phyloP scores from a whole-genome alignment of 257 asterid genomes.

The Rehmannia glutinosa region DNA sequence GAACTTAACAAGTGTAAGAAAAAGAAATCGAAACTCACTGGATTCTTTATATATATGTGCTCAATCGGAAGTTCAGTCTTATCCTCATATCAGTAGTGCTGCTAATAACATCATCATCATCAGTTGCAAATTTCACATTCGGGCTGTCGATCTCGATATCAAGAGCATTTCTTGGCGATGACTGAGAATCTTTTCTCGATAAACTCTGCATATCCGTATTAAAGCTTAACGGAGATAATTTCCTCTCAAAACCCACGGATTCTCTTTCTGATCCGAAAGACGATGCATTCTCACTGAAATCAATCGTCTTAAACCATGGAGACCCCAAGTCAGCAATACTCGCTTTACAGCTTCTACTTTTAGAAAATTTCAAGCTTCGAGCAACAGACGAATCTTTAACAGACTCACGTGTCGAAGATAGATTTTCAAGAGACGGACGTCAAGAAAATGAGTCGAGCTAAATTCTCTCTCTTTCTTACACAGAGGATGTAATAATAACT shows the following conservation, averaged over 20 bases:
- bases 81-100: constrained; percentile 22
- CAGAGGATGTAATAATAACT: background rate
- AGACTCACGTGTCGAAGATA: constrained; percentile 36
- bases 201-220: constrained; percentile 24
- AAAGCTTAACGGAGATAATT: constrained; percentile 36
- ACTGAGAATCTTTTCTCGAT: constrained; percentile 42
- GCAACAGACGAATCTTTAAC: constrained; percentile 23
- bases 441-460: constrained; percentile 30
- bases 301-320: constrained; percentile 38
- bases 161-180: constrained; percentile 38
- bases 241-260: constrained; percentile 34
- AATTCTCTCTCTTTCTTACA: constrained; percentile 38
- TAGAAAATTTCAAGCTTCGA: constrained; percentile 38
- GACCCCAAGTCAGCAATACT: constrained; percentile 40
- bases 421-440: constrained; percentile 30
- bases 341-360: constrained; percentile 76
- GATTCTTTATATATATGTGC: constrained; percentile 4
- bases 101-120: constrained; percentile 22
- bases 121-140: constrained; percentile 23
- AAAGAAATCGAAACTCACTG: constrained; percentile 24
- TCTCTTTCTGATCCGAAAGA: constrained; percentile 47
- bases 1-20: background rate
- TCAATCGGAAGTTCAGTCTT: constrained; percentile 30
- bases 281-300: constrained; percentile 39
- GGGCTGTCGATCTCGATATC: constrained; percentile 48